Evolutionary conservation across 2,329 filamentous ascomycete genomes (phyloP), one percentile per base, ranked within the genome.

Genomic region (Fonsecaea nubica): DNA sequence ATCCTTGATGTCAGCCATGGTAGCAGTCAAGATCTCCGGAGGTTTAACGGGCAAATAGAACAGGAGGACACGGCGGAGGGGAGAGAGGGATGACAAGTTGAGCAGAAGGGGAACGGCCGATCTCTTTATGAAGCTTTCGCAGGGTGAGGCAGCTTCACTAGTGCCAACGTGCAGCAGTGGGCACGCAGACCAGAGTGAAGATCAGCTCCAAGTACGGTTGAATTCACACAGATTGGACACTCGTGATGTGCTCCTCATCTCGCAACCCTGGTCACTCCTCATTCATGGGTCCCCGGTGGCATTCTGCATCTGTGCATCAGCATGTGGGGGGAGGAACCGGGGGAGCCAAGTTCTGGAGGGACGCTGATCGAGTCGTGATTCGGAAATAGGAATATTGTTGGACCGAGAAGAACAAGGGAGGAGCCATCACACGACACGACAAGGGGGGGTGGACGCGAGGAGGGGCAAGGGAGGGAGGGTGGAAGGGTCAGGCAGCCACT

Each of bases 1-100:
- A 55, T 68, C 66, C 33, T 68, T 68, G 45, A 59, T 48, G 21
- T 59, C 64, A n/a, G 66, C 38, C 66, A 68, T 68, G 57, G 54
- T 68, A 25, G 45, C 10, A 25, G 58, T 56, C 58, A 40, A 18
- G 55, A 18, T 45, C 18, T 50, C 35, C 13, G 25, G 6, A 21
- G 33, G 7, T 35, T 2, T 38, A 8, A 13, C 30, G 35, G 33
- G 55, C 35, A n/a, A 25, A 42, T 9, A 35, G 45, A 9, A 30
- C 25, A 25, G 33, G 36, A 32, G 18, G 36, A 56, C 52, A 55
- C 13, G 45, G 13, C 36, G 6, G 30, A 15, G 32, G 52, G 52
- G 59, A 21, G 5, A 61, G 18, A 25, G 25, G 50, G 36, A 30
- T 50, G 52, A 62, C 35, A 9, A 42, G 58, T 10, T 42, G 36